Conservation (phyloP, 176 grass and related monocot species). For the Typha latifolia region DNA sequence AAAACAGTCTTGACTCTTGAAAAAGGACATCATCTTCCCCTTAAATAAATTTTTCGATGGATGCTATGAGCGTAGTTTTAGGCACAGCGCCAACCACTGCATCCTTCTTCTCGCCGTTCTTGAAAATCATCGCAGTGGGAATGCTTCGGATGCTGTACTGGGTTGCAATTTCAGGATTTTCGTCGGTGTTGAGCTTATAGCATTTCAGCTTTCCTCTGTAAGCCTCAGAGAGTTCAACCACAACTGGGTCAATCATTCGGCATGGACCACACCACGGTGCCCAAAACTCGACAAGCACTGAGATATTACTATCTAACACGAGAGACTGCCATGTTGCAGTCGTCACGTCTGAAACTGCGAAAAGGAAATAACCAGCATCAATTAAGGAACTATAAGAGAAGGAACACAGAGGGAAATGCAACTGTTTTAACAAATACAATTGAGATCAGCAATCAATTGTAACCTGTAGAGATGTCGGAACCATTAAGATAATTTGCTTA, state of each 20-base stretch:
- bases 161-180: slow-evolving; percentile 58
- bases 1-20: background rate
- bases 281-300: slow-evolving; percentile 81
- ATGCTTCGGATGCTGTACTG: slow-evolving; percentile 69
- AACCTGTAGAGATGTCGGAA: too few species aligned
- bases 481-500: too few species aligned
- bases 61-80: slow-evolving; percentile 43
- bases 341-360: slow-evolving; percentile 58
- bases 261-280: slow-evolving; percentile 89
- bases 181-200: slow-evolving; percentile 79
- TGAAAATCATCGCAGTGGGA: slow-evolving; percentile 79
- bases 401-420: background rate
- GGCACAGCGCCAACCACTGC: slow-evolving; percentile 73
- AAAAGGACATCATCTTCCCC: slow-evolving; percentile 12
- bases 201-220: slow-evolving; percentile 79
- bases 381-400: background rate
- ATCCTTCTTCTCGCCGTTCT: slow-evolving; percentile 71
- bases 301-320: slow-evolving; percentile 50
- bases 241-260: slow-evolving; percentile 68
- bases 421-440: background rate
- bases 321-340: slow-evolving; percentile 56
- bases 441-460: background rate
- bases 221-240: slow-evolving; percentile 64
- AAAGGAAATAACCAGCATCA: background rate
- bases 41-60: slow-evolving; percentile 47